These are phyloP conservation scores for Cinnamomum chago DNA, from an alignment of 164 flowering plant genomes.

Conservation along the genomic window DNA sequence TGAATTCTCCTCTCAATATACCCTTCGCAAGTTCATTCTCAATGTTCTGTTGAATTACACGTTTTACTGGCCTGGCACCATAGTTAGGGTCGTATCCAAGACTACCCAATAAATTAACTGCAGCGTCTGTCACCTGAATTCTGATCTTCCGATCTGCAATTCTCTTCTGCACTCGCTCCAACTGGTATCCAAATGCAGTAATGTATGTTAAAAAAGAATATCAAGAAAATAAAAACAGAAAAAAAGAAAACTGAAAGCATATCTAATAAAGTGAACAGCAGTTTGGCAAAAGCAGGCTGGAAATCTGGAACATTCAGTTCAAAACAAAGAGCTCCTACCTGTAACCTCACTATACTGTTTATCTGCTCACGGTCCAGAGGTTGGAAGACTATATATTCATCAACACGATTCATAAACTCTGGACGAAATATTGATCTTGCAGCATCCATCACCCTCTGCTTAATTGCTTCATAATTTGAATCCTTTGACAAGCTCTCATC, in stretches of 20 bases:
- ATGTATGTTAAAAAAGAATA: not conserved
- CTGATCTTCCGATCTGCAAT: constrained; percentile 76
- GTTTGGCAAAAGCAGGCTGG: not conserved
- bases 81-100: constrained; percentile 95
- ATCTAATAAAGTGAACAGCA: not conserved
- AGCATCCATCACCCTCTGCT: constrained; percentile 85
- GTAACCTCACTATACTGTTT: constrained; percentile 69
- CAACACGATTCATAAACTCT: constrained; percentile 96
- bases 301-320: not conserved
- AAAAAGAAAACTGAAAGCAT: not conserved
- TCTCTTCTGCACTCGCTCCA: constrained; percentile 83
- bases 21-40: constrained; percentile 95
- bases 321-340: constrained; percentile 38
- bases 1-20: constrained; percentile 85
- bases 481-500: constrained; percentile 48
- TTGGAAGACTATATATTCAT: constrained; percentile 94
- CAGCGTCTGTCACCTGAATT: constrained; percentile 66
- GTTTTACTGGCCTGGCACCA: constrained; percentile 94
- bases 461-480: constrained; percentile 66
- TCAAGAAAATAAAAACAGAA: not conserved
- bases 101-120: constrained; percentile 65
- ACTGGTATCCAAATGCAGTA: constrained; percentile 28
- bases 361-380: constrained; percentile 88
- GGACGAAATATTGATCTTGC: constrained; percentile 88
- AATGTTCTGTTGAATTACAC: constrained; percentile 84